Conservation (phyloP, 2,329 filamentous ascomycete genomes). For the Juglanconis oblonga region DNA sequence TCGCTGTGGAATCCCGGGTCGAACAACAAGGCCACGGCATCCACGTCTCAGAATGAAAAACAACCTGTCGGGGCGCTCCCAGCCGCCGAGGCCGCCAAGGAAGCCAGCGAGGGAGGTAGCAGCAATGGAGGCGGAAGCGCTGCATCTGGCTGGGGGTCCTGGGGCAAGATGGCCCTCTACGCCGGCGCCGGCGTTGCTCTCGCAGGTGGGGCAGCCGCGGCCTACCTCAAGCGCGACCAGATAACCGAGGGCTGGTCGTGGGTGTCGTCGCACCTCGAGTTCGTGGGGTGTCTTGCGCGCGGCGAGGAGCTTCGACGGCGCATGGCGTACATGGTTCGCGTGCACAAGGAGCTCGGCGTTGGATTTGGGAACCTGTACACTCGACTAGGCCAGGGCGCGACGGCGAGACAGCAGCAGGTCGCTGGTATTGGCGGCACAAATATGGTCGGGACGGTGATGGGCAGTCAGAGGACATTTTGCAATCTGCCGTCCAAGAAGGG, state of each 20-base stretch:
- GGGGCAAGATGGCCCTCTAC: constrained; percentile 82
- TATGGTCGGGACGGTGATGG: constrained; percentile 58
- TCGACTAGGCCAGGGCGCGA: constrained; percentile 68
- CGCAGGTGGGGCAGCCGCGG: constrained; percentile 76
- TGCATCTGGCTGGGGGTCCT: constrained; percentile 63
- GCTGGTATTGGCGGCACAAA: constrained; percentile 54
- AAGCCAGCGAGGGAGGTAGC: constrained; percentile 31
- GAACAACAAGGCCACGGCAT: constrained; percentile 32
- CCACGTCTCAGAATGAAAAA: constrained; percentile 27
- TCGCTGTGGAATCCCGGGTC: constrained; percentile 58
- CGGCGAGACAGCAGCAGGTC: constrained; percentile 40
- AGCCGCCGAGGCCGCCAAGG: constrained; percentile 30
- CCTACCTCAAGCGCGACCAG: constrained; percentile 81
- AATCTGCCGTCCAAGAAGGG: constrained; percentile 62
- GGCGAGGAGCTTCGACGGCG: constrained; percentile 76
- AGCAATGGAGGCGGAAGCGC: constrained; percentile 22
- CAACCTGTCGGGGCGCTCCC: constrained; percentile 35
- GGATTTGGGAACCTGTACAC: constrained; percentile 89
- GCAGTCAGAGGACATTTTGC: constrained; percentile 81
- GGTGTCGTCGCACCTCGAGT: constrained; percentile 88
- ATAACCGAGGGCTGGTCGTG: constrained; percentile 74
- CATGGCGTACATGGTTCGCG: constrained; percentile 62
- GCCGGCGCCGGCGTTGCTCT: constrained; percentile 82
- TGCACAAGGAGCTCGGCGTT: constrained; percentile 64
- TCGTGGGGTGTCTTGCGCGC: constrained; percentile 85